Conservation (phyloP, 129 eudicot species). For the Lonicera japonica region DNA sequence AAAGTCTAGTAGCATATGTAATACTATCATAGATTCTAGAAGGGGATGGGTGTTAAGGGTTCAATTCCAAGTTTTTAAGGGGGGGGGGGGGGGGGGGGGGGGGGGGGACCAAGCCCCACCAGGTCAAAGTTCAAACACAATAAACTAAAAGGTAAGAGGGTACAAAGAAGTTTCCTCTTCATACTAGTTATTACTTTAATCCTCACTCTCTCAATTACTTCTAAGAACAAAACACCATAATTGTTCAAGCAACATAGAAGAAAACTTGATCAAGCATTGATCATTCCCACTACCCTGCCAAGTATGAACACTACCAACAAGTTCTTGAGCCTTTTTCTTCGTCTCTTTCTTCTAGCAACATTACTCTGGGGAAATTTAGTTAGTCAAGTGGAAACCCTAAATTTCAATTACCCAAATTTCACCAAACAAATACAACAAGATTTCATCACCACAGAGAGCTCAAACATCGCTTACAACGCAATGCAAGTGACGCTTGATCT, state of each 20-base stretch:
- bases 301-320: neutral
- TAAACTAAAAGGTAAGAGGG: no score
- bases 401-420: neutral
- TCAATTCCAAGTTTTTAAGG: no score
- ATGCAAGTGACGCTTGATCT: slow-evolving; percentile 12
- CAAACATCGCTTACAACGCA: neutral
- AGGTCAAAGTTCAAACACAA: no score
- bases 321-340: neutral
- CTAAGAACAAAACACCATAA: no score
- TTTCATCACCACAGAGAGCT: neutral
- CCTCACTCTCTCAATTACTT: no score
- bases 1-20: no score
- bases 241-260: neutral
- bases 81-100: no score
- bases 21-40: no score
- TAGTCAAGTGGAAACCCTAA: slow-evolving; percentile 2
- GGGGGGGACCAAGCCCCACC: no score
- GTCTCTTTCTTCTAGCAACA: neutral
- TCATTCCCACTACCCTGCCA: neutral
- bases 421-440: neutral
- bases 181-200: no score
- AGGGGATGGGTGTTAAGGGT: no score
- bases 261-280: neutral
- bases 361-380: neutral
- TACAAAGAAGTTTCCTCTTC: no score